A percentile compares a stretch with the other conserved stretches of the same genome.
phyloP scores from a whole-genome alignment of 75 land plant genomes.

The Pinus albicaulis region DNA sequence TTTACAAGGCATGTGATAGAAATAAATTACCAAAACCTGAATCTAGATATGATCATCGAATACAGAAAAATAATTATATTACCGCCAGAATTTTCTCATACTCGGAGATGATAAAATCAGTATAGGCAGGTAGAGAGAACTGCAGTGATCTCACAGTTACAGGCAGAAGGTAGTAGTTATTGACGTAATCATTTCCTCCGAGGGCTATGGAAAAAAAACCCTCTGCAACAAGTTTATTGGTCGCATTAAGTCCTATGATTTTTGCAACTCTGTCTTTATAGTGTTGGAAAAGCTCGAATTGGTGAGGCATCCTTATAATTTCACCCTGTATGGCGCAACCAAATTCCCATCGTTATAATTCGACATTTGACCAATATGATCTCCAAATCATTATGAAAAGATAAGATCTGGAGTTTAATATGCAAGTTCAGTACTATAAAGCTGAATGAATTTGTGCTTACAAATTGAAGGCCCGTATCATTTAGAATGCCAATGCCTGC shows the following conservation, averaged over 20 bases:
- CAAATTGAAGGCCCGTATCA: constrained; percentile 53
- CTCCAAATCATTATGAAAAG: too few relatives aligned
- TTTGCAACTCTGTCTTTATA: constrained; percentile 33
- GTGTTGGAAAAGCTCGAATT: constrained; percentile 46
- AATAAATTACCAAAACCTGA: too few relatives aligned
- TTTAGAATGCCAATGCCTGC: constrained; percentile 55
- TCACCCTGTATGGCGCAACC: constrained; percentile 23
- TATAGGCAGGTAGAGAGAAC: constrained; percentile 46
- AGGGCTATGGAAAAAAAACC: constrained; percentile 41
- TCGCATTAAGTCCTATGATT: constrained; percentile 31
- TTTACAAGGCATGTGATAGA: too few relatives aligned
- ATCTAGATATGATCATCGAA: too few relatives aligned
- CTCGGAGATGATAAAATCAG: constrained; percentile 26
- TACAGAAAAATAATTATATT: constrained; percentile 1
- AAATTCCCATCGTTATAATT: too few relatives aligned
- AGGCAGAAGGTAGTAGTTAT: constrained; percentile 71
- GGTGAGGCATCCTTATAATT: constrained; percentile 53
- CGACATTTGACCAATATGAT: neutral
- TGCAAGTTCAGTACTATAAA: too few relatives aligned
- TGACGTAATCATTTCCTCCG: constrained; percentile 77
- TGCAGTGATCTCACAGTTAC: constrained; percentile 45
- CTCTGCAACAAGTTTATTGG: constrained; percentile 28
- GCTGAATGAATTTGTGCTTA: constrained; percentile 16
- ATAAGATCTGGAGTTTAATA: too few relatives aligned
- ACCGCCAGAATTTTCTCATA: constrained; percentile 49